These are phyloP conservation scores for Blastosporella zonata DNA, from an alignment of 1,284 basidiomycete genomes.

Conservation along the genomic window DNA sequence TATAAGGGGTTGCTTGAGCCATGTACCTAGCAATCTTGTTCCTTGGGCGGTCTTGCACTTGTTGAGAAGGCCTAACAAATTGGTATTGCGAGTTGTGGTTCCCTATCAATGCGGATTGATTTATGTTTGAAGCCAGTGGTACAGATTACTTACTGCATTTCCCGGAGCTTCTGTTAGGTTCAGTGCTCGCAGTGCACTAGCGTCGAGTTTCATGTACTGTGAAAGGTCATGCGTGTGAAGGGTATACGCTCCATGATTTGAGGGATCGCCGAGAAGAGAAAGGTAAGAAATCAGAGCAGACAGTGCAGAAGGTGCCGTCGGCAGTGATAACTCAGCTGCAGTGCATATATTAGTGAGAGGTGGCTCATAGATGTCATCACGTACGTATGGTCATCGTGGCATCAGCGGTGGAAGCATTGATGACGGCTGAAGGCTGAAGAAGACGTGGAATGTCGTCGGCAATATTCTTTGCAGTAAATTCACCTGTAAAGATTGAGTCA, in stretches of 20 bases:
- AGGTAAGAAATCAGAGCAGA: constrained; percentile 86
- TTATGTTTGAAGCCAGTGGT: not conserved
- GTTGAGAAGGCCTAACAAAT: constrained; percentile 87
- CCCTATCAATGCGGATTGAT: constrained; percentile 31
- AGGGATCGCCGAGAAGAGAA: constrained; percentile 75
- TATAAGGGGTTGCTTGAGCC: constrained; percentile 96
- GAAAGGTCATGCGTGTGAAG: constrained; percentile 88
- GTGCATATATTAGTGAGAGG: constrained; percentile 1
- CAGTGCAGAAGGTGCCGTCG: constrained; percentile 77
- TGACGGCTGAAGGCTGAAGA: constrained; percentile 41
- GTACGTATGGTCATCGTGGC: constrained; percentile 45
- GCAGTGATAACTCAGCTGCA: constrained; percentile 77
- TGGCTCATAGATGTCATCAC: constrained; percentile 20
- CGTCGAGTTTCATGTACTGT: constrained; percentile 95
- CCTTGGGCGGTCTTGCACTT: constrained; percentile 98
- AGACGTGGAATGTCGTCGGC: constrained; percentile 85
- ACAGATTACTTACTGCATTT: constrained; percentile 39
- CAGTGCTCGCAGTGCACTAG: constrained; percentile 89
- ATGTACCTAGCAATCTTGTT: constrained; percentile 84
- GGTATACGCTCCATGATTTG: constrained; percentile 81
- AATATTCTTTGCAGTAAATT: constrained; percentile 81
- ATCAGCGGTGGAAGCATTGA: constrained; percentile 46
- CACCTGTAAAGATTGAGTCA: constrained; percentile 46
- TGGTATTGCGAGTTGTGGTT: constrained; percentile 72
- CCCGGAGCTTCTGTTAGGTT: constrained; percentile 79